Conservation (phyloP, 2,329 filamentous ascomycete genomes). For the Botrytis deweyae region DNA sequence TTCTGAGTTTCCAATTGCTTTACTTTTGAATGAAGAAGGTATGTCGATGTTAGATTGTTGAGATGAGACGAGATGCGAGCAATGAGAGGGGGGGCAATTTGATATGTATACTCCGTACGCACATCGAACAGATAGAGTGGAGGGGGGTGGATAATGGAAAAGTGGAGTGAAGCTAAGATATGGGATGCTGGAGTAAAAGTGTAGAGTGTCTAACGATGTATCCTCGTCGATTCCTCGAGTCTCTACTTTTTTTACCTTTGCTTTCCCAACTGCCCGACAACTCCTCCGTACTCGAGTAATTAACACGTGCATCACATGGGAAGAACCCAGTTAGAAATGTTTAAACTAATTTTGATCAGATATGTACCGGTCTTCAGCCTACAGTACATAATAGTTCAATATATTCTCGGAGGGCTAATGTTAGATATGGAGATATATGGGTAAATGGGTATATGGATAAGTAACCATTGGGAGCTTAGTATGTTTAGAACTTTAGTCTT, state of each 20-base stretch:
- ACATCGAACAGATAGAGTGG: constrained; percentile 6
- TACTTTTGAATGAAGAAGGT: neutral
- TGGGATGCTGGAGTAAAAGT: constrained; percentile 9
- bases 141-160: neutral
- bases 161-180: constrained; percentile 10
- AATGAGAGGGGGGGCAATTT: neutral
- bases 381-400: constrained; percentile 10
- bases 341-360: neutral
- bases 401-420: constrained; percentile 2
- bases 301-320: neutral
- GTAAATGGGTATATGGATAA: neutral
- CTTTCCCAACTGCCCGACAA: neutral
- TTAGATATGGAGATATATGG: constrained; percentile 3
- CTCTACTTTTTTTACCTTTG: neutral
- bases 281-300: neutral
- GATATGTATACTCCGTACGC: constrained; percentile 14
- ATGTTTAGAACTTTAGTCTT: neutral
- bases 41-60: neutral
- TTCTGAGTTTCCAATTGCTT: neutral
- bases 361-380: neutral
- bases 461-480: neutral
- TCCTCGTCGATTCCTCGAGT: neutral
- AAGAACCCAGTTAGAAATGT: neutral
- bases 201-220: neutral
- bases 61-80: neutral